Evolutionary conservation across 164 flowering plant genomes (phyloP).

Genomic region (Kalanchoe fedtschenkoi): DNA sequence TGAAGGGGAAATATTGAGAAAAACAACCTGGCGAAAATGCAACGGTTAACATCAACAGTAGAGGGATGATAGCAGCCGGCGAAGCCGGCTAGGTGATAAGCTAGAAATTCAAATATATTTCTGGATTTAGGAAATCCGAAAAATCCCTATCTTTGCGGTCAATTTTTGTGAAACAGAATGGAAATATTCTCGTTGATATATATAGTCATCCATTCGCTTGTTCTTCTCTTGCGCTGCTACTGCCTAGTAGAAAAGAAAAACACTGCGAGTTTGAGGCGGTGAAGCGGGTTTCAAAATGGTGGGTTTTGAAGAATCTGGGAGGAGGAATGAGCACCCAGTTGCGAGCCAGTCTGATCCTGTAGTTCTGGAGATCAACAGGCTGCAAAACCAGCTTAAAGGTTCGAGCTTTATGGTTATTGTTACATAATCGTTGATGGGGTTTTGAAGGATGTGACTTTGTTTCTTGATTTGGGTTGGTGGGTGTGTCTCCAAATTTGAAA

Average conservation of each 20-base stretch:
- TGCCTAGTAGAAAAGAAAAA: neutral
- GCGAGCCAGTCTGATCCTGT: constrained; percentile 49
- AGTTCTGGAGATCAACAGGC: constrained; percentile 55
- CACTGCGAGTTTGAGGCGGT: constrained; percentile 3
- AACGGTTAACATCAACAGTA: constrained; percentile 3
- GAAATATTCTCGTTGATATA: constrained; percentile 15
- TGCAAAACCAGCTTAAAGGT: constrained; percentile 84
- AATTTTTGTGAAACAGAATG: constrained; percentile 34
- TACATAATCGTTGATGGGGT: neutral
- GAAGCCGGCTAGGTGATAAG: constrained; percentile 1
- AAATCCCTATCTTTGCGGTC: constrained; percentile 41
- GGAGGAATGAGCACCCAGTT: constrained; percentile 21
- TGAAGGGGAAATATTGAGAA: neutral
- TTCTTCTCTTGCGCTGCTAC: constrained; percentile 10
- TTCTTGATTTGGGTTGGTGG: neutral
- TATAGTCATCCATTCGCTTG: constrained; percentile 1
- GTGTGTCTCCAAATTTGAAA: neutral
- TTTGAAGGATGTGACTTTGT: neutral
- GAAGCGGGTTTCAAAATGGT: constrained; percentile 20
- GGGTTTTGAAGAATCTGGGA: constrained; percentile 23
- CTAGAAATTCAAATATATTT: neutral
- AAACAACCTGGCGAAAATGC: neutral
- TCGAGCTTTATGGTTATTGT: neutral
- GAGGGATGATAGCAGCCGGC: constrained; percentile 4
- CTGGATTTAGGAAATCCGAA: neutral